A percentile compares a stretch with the other conserved stretches of the same genome.
These are phyloP conservation scores for Punctularia strigosozonata DNA, from an alignment of 768 basidiomycete genomes.

Conservation along the genomic window DNA sequence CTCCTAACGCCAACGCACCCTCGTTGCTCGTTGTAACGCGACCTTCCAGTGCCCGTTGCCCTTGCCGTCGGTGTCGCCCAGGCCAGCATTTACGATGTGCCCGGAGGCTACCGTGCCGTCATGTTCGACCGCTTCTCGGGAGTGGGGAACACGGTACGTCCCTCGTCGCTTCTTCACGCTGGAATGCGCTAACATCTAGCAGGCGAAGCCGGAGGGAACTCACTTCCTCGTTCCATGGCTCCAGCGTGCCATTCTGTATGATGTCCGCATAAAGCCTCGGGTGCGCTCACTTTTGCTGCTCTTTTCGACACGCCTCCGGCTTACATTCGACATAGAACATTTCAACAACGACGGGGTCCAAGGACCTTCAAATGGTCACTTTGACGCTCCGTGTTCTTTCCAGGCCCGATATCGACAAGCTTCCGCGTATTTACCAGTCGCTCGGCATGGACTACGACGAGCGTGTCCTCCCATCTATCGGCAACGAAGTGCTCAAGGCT, in stretches of 20 bases:
- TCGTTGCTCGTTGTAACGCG: too few relatives aligned
- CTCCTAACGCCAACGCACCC: too few relatives aligned
- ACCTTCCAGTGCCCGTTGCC: slow-evolving; percentile 56
- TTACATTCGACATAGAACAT: slow-evolving; percentile 74
- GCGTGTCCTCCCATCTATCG: slow-evolving; percentile 92
- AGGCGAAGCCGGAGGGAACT: slow-evolving; percentile 90
- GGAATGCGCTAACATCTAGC: too few relatives aligned
- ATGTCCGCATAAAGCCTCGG: slow-evolving; percentile 94
- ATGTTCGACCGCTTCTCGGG: slow-evolving; percentile 98
- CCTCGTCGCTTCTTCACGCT: not conserved
- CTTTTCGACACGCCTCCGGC: slow-evolving; percentile 3
- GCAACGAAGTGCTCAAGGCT: slow-evolving; percentile 95
- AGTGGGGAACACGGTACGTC: slow-evolving; percentile 63
- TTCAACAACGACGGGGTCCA: slow-evolving; percentile 96
- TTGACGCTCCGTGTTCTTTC: slow-evolving; percentile 94
- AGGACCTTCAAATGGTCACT: slow-evolving; percentile 97
- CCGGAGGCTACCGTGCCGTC: slow-evolving; percentile 84
- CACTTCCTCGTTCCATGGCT: slow-evolving; percentile 95
- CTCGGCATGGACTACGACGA: slow-evolving; percentile 97
- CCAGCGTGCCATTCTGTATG: slow-evolving; percentile 92
- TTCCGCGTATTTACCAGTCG: slow-evolving; percentile 89
- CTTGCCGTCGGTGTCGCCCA: slow-evolving; percentile 32
- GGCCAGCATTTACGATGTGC: slow-evolving; percentile 48
- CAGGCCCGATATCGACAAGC: slow-evolving; percentile 77
- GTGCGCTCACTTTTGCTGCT: slow-evolving; percentile 30